Conservation (phyloP, 345 rosid genomes). For the Aurinia saxatilis region DNA sequence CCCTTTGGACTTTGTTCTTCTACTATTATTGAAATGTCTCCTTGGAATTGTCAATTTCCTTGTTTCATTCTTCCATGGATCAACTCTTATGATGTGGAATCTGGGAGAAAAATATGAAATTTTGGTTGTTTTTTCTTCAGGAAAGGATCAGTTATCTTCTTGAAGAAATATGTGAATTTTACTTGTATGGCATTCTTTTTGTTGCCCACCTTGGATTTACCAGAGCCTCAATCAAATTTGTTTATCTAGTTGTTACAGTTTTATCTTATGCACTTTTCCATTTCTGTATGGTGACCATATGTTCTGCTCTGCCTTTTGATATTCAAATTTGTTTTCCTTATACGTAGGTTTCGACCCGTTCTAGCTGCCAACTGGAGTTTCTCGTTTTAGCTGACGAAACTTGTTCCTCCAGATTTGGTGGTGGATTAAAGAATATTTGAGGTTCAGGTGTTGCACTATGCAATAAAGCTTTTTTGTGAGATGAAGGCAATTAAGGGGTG, state of each 20-base stretch:
- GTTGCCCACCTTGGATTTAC: neutral
- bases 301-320: constrained; percentile 5
- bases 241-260: too few species aligned
- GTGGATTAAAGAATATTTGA: neutral
- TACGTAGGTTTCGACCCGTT: constrained; percentile 12
- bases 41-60: constrained; percentile 3
- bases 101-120: too few species aligned
- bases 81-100: too few species aligned
- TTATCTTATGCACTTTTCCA: neutral
- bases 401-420: neutral
- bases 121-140: neutral
- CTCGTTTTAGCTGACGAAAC: neutral
- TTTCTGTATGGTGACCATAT: neutral
- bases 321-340: neutral
- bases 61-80: too few species aligned
- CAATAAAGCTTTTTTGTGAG: constrained; percentile 14
- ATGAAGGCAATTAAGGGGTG: constrained; percentile 26
- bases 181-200: constrained; percentile 1
- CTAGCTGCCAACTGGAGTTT: neutral
- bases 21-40: neutral
- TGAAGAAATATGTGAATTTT: neutral
- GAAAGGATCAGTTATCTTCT: neutral
- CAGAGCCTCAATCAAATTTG: neutral
- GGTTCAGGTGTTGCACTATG: constrained; percentile 17
- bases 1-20: neutral